Evolutionary conservation across 2,329 filamentous ascomycete species (phyloP).

Genomic region (Aspergillus phoenicis): DNA sequence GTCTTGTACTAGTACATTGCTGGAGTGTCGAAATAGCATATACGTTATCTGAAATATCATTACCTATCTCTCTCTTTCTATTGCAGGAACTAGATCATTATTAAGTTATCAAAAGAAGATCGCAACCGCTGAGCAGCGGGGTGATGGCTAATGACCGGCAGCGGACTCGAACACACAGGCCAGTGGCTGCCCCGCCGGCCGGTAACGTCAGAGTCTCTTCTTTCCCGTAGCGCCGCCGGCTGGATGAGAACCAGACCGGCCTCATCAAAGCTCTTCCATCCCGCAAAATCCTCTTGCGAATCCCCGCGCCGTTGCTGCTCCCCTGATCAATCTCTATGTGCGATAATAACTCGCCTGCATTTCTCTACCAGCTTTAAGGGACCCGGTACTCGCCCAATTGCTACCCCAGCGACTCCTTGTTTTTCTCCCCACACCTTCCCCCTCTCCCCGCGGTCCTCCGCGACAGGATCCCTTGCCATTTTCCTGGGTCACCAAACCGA

Average conservation of each 20-base stretch:
- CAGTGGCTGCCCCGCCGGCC: conserved; percentile 24
- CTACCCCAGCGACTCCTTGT: conserved; percentile 1
- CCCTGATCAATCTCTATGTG: conserved; percentile 10
- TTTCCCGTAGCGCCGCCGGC: conserved; percentile 19
- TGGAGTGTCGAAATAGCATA: conserved; percentile 17
- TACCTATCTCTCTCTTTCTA: too few relatives aligned
- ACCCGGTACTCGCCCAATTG: conserved; percentile 19
- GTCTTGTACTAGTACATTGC: conserved; percentile 26
- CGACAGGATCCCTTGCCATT: conserved; percentile 39
- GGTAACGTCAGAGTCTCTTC: conserved; percentile 28
- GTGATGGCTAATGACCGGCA: background rate
- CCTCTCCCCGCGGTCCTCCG: conserved; percentile 19
- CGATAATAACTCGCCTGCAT: conserved; percentile 7
- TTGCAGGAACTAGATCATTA: too few relatives aligned
- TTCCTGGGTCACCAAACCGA: conserved; percentile 44
- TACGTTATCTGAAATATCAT: background rate
- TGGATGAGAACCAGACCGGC: conserved; percentile 2
- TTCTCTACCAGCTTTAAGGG: conserved; percentile 2
- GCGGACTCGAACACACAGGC: background rate
- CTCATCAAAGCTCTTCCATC: conserved; percentile 15
- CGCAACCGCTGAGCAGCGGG: too few relatives aligned
- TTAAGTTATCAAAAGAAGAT: too few relatives aligned
- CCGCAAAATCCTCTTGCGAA: conserved; percentile 12
- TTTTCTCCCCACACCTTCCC: conserved; percentile 8
- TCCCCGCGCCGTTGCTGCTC: conserved; percentile 9